A percentile compares a stretch with the other conserved stretches of the same genome.
phyloP scores from a whole-genome alignment of 768 basidiomycete genomes.

The Naganishia randhawae region DNA sequence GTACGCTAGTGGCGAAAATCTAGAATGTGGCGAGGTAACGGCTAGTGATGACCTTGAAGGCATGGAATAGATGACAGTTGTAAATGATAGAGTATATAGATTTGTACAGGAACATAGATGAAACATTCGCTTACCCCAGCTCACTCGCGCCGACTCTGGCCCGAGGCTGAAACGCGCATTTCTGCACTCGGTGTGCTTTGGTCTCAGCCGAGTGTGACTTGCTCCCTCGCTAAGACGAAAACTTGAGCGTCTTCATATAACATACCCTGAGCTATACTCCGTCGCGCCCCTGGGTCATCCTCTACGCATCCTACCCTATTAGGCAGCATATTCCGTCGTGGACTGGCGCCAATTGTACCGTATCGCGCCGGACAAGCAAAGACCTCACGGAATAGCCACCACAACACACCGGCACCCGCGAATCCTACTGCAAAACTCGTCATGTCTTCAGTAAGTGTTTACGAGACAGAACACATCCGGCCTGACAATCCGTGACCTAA shows the following conservation, averaged over 20 bases:
- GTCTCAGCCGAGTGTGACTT: constrained; percentile 9
- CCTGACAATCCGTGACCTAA: neutral
- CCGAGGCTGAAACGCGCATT: neutral
- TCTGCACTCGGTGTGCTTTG: neutral
- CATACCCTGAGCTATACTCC: neutral
- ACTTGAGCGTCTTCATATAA: neutral
- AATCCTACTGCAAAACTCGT: neutral
- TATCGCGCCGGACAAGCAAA: too few relatives aligned
- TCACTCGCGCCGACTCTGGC: constrained; percentile 8
- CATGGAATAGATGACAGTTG: neutral
- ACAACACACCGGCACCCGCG: neutral
- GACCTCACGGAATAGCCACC: neutral
- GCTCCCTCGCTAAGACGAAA: constrained; percentile 18
- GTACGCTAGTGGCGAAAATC: neutral
- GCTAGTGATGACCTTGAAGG: neutral
- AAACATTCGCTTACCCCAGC: neutral
- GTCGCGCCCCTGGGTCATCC: too few relatives aligned
- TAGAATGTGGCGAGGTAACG: neutral
- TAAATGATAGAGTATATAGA: neutral
- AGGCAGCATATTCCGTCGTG: too few relatives aligned
- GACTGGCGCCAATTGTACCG: too few relatives aligned
- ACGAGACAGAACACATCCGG: neutral
- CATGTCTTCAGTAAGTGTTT: constrained; percentile 13
- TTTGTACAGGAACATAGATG: neutral
- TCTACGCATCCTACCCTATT: too few relatives aligned